phyloP scores from a whole-genome alignment of 352 stramenopile species.

The Globisporangium carolinianum region DNA sequence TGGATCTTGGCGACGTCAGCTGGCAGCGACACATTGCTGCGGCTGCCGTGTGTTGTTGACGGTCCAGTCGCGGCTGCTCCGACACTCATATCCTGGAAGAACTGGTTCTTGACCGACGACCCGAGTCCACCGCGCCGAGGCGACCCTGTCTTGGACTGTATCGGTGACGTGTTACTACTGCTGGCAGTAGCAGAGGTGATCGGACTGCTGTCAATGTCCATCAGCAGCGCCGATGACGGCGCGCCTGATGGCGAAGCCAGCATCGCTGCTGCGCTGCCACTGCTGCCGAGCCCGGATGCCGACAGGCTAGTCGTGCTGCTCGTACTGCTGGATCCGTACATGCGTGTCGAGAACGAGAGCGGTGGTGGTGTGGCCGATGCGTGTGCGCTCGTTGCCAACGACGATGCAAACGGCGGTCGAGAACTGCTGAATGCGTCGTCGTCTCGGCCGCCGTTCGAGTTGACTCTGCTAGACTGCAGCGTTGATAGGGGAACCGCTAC shows the following conservation, averaged over 20 bases:
- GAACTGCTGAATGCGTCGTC: background rate
- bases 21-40: background rate
- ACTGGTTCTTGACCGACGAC: conserved; percentile 19
- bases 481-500: background rate
- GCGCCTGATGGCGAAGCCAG: no score
- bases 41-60: conserved; percentile 2
- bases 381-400: background rate
- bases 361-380: no score
- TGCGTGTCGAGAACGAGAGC: conserved; percentile 8
- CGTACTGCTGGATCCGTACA: conserved; percentile 4
- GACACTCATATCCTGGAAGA: conserved; percentile 17
- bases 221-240: background rate
- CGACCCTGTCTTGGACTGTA: conserved; percentile 2
- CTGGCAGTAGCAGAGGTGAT: background rate
- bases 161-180: conserved; percentile 1
- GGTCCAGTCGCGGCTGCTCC: conserved; percentile 1
- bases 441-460: background rate
- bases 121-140: conserved; percentile 8
- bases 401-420: background rate
- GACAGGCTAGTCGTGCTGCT: background rate
- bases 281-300: background rate
- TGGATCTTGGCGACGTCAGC: conserved; percentile 18
- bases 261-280: background rate
- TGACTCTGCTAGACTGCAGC: background rate
- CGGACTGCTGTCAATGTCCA: no score